These are phyloP conservation scores for Fusarium coffeatum DNA, from an alignment of 2,329 filamentous ascomycete genomes.

Conservation along the genomic window DNA sequence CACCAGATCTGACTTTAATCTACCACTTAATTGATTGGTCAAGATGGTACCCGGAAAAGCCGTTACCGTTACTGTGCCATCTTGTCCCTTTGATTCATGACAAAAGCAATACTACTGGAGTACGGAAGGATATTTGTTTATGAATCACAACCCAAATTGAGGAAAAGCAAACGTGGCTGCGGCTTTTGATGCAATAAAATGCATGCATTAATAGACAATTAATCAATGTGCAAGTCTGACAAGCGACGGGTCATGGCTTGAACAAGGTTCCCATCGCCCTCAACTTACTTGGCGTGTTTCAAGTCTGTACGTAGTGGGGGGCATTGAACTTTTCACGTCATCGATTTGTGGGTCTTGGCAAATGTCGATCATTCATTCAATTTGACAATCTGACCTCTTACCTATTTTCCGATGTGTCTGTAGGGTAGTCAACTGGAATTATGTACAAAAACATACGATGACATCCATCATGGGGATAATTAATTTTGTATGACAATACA, in stretches of 20 bases:
- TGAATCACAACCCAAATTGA: neutral
- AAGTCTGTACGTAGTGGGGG: slow-evolving; percentile 25
- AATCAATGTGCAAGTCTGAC: slow-evolving; percentile 8
- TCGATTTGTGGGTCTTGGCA: slow-evolving; percentile 17
- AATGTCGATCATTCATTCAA: slow-evolving; percentile 34
- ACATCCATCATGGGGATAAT: too few species aligned
- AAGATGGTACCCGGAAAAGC: neutral
- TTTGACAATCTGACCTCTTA: neutral
- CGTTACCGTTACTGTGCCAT: slow-evolving; percentile 9
- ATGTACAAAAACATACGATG: neutral
- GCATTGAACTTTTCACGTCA: slow-evolving; percentile 22
- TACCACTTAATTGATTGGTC: slow-evolving; percentile 17
- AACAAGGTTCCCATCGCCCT: neutral
- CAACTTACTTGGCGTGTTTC: slow-evolving; percentile 37
- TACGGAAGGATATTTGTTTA: neutral
- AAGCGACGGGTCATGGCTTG: neutral
- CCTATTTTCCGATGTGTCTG: neutral
- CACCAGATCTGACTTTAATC: slow-evolving; percentile 38
- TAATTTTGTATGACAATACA: neutral
- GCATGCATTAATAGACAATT: neutral
- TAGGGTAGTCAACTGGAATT: slow-evolving; percentile 18
- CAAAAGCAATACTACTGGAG: neutral
- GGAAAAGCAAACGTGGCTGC: slow-evolving; percentile 1
- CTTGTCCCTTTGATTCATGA: neutral
- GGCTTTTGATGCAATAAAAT: neutral